Evolutionary conservation across 495 filamentous ascomycete species (phyloP), one percentile per base, ranked within the genome.

Genomic region (Collariella sp.): DNA sequence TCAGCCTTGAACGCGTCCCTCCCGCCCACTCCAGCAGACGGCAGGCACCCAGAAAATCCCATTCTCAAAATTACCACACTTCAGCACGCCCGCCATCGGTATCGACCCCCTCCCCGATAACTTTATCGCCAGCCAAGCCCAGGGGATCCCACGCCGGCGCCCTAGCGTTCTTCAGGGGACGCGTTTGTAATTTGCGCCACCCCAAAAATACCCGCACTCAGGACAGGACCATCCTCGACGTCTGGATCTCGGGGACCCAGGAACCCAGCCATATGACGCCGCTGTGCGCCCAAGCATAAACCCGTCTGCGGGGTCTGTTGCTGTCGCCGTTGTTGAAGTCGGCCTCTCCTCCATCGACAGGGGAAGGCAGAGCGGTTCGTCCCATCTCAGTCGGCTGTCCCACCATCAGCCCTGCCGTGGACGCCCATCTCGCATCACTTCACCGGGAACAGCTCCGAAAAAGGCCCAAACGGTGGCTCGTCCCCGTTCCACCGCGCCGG

Each of bases 171-270:
- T 54, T 61, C 67, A 68, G 64, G 62, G 64, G 64, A 65, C 59
- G 65, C 63, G 65, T 68, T 66, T 61, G 63, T 61, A 65, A 70
- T 68, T 68, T 68, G 61, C 65, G 58, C 47, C 58, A 56, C 67
- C 65, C 63, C 51, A 44, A 57, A 60, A 60, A 61, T 67, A 65
- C 55, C 63, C 59, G 57, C 63, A 49, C 39, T 50, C 57, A 58
- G 55, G 24, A 57, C 43, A 67, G 48, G 53, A 65, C 29, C 57
- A 49, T 49, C 52, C 50, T 55, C 46, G 24, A 34, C 11, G 15
- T 9, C 4, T 31, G 5, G 5, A 31, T 50, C 58, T 61, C 33
- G 51, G 50, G 39, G 23, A 20, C 26, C 24, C 50, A 54, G 52
- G 26, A 9, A 9, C n/a, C n/a, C 26, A 31, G 26, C 26, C 61